phyloP scores from a whole-genome alignment of 192 early-diverging fungal genomes.

The Thoreauomyces humboldtii region DNA sequence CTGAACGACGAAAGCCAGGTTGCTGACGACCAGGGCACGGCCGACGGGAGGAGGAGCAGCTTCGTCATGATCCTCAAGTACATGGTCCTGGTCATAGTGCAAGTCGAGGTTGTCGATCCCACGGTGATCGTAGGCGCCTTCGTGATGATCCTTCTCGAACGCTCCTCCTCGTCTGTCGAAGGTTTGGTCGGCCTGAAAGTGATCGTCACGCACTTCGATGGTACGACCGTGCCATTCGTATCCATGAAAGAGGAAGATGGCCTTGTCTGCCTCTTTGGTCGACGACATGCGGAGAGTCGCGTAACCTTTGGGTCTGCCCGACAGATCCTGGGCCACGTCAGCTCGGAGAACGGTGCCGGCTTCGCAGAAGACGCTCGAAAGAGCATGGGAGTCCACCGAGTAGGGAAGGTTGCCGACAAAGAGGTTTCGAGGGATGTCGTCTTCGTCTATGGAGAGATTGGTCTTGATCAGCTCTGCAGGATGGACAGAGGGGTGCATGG shows the following conservation, averaged over 20 bases:
- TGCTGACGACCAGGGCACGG: conserved; percentile 70
- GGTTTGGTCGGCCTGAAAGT: conserved; percentile 5
- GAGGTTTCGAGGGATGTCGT: conserved; percentile 34
- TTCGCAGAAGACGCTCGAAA: conserved; percentile 61
- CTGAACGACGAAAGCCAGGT: conserved; percentile 72
- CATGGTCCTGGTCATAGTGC: too few species aligned
- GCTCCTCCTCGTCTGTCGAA: background rate
- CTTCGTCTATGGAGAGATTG: background rate
- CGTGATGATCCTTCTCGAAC: too few species aligned
- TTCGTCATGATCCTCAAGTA: too few species aligned
- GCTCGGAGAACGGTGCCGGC: conserved; percentile 66
- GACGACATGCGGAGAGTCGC: conserved; percentile 67
- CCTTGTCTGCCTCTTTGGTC: conserved; percentile 67
- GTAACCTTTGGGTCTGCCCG: conserved; percentile 68
- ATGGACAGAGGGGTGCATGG: background rate
- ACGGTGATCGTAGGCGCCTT: too few species aligned
- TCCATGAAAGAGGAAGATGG: conserved; percentile 65
- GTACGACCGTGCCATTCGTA: conserved; percentile 69
- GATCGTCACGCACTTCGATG: conserved; percentile 73
- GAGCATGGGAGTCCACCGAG: conserved; percentile 51
- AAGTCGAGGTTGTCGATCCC: too few species aligned
- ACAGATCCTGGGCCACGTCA: conserved; percentile 54
- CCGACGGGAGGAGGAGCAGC: conserved; percentile 14
- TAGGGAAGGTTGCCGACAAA: conserved; percentile 60
- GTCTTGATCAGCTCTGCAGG: background rate